Evolutionary conservation across 371 early-diverging fungal species (phyloP), one percentile per base, ranked within the genome.

Genomic region (Mucor velutinosus): DNA sequence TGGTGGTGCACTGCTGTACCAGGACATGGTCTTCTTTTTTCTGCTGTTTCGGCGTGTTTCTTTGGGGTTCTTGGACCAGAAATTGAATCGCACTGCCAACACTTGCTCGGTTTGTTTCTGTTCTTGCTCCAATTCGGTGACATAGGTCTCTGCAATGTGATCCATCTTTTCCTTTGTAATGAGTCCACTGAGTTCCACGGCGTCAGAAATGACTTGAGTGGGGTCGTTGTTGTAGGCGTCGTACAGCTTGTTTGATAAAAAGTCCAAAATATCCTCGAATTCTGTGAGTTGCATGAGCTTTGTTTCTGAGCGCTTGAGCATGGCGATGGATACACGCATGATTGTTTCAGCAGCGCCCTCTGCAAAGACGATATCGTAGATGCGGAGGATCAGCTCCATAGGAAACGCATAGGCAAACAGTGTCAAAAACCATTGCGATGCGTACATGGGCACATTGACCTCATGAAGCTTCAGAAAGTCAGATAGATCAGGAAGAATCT

Each of bases 341-440:
- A 96, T 93, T n/a, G 94, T 87, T 69, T 92, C 94, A 2, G 92
- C 87, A 12, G 91, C 87, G 37, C 97, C 96, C 76, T 96, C 95
- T 0, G 90, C 89, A 73, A 96, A 92, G 15, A 94, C 79, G n/a
- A 96, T 89, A 72, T 95, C 95, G 67, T 93, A 87, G 27, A 94
- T 91, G 23, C 95, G 87, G 64, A 89, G 80, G 10, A 95, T 93
- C 43, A 93, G 74, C 12, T 82, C 77, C 64, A 95, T 83, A 17
- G 95, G 95, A 73, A 94, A 92, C 10, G 89, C 87, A 79, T 94
- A 94, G 0, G 95, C 93, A 81, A 96, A 96, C 51, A 94, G 64
- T 3, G 96, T 96, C 86, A 96, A 82, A 76, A 95, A 93, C 98
- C 97, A 95, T 73, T 93, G 94, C 8, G 94, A 91, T 2, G 93